Conservation (phyloP, 306 rosid genomes). For the Senna siamea region DNA sequence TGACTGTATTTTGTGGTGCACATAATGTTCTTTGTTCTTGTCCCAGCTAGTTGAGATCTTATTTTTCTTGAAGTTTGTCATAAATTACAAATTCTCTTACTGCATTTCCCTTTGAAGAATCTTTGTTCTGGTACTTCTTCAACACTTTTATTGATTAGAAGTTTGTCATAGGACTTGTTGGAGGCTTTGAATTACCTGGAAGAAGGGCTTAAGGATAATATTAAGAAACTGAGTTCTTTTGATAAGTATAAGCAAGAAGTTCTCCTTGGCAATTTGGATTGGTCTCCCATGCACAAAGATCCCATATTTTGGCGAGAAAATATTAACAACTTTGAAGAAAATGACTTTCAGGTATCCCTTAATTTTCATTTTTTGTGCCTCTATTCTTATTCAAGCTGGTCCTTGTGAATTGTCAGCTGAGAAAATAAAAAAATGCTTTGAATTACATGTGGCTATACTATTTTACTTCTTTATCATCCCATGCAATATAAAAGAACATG, state of each 20-base stretch:
- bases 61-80: conserved; percentile 9
- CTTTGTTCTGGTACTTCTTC: conserved; percentile 1
- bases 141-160: conserved; percentile 31
- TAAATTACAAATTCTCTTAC: background rate
- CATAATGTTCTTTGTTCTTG: conserved; percentile 8
- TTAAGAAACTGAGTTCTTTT: conserved; percentile 86
- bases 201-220: conserved; percentile 84
- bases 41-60: conserved; percentile 26
- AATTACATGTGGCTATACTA: background rate
- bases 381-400: conserved; percentile 1
- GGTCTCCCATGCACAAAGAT: conserved; percentile 99
- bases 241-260: conserved; percentile 97
- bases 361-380: conserved; percentile 8
- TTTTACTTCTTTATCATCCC: background rate
- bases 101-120: background rate
- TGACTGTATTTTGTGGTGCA: background rate
- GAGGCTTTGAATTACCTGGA: conserved; percentile 87
- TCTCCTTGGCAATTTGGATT: conserved; percentile 94
- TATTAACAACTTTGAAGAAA: conserved; percentile 80
- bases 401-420: background rate
- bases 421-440: background rate
- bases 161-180: conserved; percentile 74
- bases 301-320: conserved; percentile 93
- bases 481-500: background rate
- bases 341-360: conserved; percentile 82